Conservation (phyloP, 2,329 filamentous ascomycete species). For the Madurella mycetomatis region DNA sequence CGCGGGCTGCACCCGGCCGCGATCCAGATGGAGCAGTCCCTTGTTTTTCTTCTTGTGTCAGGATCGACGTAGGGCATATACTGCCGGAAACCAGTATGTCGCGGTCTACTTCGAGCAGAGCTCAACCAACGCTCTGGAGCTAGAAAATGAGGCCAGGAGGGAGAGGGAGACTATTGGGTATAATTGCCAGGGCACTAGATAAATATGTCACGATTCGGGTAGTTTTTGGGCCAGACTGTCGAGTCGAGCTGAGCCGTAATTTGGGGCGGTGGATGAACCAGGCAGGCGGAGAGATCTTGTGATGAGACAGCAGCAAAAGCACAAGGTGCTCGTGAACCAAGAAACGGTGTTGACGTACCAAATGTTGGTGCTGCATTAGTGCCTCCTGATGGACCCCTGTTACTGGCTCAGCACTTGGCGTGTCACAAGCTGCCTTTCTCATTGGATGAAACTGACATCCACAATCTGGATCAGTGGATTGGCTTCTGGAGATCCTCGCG, state of each 20-base stretch:
- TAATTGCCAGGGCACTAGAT: no score
- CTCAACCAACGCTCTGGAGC: background rate
- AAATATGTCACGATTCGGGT: background rate
- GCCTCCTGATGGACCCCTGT: constrained; percentile 13
- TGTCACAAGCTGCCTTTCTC: constrained; percentile 9
- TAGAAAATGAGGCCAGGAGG: background rate
- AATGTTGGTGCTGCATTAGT: constrained; percentile 11
- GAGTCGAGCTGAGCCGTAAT: no score
- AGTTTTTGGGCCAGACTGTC: background rate
- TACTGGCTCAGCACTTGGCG: constrained; percentile 19
- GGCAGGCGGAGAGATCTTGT: constrained; percentile 13
- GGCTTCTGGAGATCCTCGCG: background rate
- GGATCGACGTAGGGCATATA: background rate
- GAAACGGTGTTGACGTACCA: constrained; percentile 17
- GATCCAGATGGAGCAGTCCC: background rate
- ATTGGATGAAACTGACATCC: constrained; percentile 13
- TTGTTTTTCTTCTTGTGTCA: background rate
- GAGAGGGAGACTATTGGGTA: no score
- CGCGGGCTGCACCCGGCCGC: background rate
- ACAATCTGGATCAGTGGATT: background rate
- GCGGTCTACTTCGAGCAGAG: no score
- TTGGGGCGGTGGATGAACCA: background rate
- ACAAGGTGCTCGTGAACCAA: constrained; percentile 14
- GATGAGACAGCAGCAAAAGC: constrained; percentile 20
- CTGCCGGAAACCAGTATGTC: no score